These are phyloP conservation scores for Cornus suecica DNA, from an alignment of 148 eudicot species.

Conservation along the genomic window DNA sequence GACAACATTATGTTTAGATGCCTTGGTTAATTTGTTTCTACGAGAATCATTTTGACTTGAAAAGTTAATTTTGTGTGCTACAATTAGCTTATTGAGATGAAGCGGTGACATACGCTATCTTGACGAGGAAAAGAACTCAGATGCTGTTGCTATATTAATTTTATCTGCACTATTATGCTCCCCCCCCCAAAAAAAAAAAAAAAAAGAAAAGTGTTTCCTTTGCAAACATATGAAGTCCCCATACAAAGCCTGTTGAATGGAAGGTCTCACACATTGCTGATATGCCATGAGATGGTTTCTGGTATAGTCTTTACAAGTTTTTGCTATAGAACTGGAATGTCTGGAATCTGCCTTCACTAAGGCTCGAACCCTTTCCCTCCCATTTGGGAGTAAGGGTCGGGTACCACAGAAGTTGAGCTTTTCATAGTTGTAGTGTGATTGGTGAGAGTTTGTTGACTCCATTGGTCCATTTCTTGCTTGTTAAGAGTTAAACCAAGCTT, in stretches of 20 bases:
- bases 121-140: too few species aligned
- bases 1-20: too few species aligned
- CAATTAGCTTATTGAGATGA: not conserved
- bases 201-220: too few species aligned
- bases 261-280: not conserved
- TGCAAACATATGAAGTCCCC: not conserved
- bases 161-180: not conserved
- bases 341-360: not conserved
- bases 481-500: not conserved
- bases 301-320: not conserved
- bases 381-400: too few species aligned
- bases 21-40: not conserved
- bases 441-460: not conserved
- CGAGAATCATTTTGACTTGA: not conserved
- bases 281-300: not conserved
- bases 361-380: too few species aligned
- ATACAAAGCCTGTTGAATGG: not conserved
- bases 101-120: too few species aligned
- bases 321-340: not conserved
- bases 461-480: not conserved
- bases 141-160: too few species aligned
- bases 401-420: not conserved
- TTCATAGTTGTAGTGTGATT: not conserved
- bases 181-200: too few species aligned
- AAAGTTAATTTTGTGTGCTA: not conserved